Conservation (phyloP, 176 grass and related monocot genomes). For the Carex myosuroides region DNA sequence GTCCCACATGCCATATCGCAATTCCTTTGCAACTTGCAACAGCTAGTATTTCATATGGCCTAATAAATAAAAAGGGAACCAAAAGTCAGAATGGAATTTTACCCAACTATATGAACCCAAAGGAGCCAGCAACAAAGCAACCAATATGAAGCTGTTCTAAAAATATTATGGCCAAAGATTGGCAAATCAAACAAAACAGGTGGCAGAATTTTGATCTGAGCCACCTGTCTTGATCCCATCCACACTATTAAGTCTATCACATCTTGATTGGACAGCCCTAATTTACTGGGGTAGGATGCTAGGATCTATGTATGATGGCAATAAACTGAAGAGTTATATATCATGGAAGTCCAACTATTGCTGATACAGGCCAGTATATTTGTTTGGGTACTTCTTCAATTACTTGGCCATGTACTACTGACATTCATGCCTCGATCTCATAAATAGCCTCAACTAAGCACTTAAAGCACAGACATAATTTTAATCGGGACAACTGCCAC, state of each 20-base stretch:
- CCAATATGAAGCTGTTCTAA: not conserved
- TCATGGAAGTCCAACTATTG: not conserved
- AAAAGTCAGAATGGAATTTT: not conserved
- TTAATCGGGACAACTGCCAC: not conserved
- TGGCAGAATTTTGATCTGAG: not conserved
- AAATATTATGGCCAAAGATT: not conserved
- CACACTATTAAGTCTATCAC: too few species aligned
- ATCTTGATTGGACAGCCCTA: not conserved
- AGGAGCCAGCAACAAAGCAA: not conserved
- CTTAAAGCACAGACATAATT: not conserved
- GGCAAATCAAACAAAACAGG: not conserved
- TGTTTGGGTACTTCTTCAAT: not conserved
- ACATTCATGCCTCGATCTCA: not conserved
- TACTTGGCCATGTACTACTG: not conserved
- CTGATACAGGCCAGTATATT: not conserved
- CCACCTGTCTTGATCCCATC: not conserved
- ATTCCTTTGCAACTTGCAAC: constrained; percentile 90
- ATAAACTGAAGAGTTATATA: not conserved
- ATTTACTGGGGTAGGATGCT: not conserved
- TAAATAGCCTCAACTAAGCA: not conserved
- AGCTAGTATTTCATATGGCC: constrained; percentile 78
- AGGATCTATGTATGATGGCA: not conserved
- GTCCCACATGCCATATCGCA: constrained; percentile 66
- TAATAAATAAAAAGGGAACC: constrained; percentile 28
- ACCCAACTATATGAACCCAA: not conserved